Conservation (phyloP, 1,139 yeast species). For the Sugiyamaella sp. region DNA sequence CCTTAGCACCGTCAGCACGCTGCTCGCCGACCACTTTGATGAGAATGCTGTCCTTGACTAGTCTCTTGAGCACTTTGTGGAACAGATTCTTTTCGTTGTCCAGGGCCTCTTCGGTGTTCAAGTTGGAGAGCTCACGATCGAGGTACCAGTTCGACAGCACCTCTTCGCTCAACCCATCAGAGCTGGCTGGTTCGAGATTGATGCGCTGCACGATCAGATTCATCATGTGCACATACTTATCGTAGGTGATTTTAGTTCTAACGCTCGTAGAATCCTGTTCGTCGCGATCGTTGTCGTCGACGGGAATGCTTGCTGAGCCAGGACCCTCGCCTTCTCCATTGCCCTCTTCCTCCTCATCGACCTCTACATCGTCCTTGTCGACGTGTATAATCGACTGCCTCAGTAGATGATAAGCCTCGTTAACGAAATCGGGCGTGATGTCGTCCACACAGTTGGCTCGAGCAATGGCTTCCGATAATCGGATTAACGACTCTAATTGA, state of each 20-base stretch:
- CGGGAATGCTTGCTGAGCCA: constrained; percentile 20
- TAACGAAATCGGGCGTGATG: constrained; percentile 83
- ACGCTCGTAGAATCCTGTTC: constrained; percentile 24
- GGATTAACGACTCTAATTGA: constrained; percentile 88
- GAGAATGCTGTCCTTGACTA: constrained; percentile 83
- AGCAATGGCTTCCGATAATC: constrained; percentile 95
- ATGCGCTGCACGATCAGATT: constrained; percentile 74
- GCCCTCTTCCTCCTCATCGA: constrained; percentile 62
- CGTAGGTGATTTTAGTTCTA: constrained; percentile 72
- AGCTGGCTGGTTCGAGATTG: constrained; percentile 45
- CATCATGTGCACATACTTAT: constrained; percentile 83
- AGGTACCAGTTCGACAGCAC: constrained; percentile 82
- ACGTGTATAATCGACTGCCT: constrained; percentile 93
- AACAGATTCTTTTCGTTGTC: constrained; percentile 72
- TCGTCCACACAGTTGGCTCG: constrained; percentile 94
- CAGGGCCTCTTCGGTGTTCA: constrained; percentile 71
- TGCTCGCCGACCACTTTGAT: constrained; percentile 74
- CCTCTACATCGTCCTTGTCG: constrained; percentile 89
- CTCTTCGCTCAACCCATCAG: constrained; percentile 64
- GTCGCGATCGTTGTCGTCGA: constrained; percentile 2
- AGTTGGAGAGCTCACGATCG: constrained; percentile 69
- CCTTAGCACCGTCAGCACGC: constrained; percentile 41
- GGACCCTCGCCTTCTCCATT: constrained; percentile 25
- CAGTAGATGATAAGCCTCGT: constrained; percentile 89
- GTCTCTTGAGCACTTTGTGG: constrained; percentile 76